Base-by-base conservation (phyloP, 192 early-diverging fungal genomes). In the Chytriomyces sp. region DNA sequence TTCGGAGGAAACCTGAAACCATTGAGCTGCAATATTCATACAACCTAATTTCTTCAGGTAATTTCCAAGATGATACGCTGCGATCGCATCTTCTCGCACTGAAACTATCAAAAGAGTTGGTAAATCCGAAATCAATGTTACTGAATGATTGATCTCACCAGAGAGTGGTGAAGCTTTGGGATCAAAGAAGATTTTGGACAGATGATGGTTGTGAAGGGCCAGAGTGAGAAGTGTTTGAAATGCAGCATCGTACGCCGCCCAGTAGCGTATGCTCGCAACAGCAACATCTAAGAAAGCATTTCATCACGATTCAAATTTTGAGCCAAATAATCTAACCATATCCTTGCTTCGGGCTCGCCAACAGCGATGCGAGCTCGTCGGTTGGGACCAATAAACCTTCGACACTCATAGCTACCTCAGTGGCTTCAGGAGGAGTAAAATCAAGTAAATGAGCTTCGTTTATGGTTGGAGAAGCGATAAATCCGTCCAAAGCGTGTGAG, bases 221-320 rank as follows among this genome's bases (percentile, higher is more conserved):
- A 64, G 62, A 6, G 62, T 64, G 22, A 38, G 49, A 32, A 44
- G 39, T 17, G 62, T 44, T 28, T 64, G 14, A 34, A 64, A 64
- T 12, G 62, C 31, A n/a, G 25, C 39, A 2, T 8, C 39, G 40
- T 64, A 64, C 25, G n/a, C 19, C 6, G 62, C 36, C 62, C 62
- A 64, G 49, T 33, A 64, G 31, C 25, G 19, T 30, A 44, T 44
- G 28, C 34, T 64, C 6, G 62, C 8, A 0, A 64, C 40, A 44
- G 62, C 62, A 39, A 64, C 40, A 28, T 64, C 62, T 64, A n/a
- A n/a, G n/a, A n/a, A n/a, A n/a, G n/a, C n/a, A n/a, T 22, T 30
- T 57, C n/a, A 25, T 26, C 19, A 26, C 1, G 1, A 57, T 28
- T 28, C 28, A 1, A 57, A 57, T 8, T 0, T 12, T 49, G 1